Evolutionary conservation across 495 filamentous ascomycete species (phyloP).

Genomic region (Penicillium cataractarum): DNA sequence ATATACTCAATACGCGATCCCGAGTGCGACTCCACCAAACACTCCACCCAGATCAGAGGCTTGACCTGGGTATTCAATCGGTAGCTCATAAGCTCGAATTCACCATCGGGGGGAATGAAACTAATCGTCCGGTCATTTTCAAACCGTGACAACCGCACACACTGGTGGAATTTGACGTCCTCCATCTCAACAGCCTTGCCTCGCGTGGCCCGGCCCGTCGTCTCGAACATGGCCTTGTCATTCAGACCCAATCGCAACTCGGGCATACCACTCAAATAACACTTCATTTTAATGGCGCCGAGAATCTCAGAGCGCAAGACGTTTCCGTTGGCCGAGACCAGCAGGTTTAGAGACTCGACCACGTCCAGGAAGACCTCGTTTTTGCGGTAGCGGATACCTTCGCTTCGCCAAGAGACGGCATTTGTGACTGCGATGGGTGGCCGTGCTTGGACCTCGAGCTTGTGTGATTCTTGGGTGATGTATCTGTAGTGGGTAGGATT

Average conservation of each 20-base stretch:
- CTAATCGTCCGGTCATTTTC: constrained; percentile 99
- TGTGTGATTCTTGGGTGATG: constrained; percentile 99
- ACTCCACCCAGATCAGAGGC: constrained; percentile 98
- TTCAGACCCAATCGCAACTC: constrained; percentile 94
- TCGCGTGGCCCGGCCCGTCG: constrained; percentile 88
- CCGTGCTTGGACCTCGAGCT: constrained; percentile 96
- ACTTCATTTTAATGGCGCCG: constrained; percentile 99
- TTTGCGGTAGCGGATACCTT: constrained; percentile 98
- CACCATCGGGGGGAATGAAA: constrained; percentile 97
- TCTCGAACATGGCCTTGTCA: constrained; percentile 99
- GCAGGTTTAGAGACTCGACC: constrained; percentile 93
- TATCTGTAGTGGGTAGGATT: constrained; percentile 54
- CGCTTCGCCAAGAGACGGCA: constrained; percentile 95
- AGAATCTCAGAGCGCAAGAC: constrained; percentile 97
- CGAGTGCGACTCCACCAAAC: constrained; percentile 92
- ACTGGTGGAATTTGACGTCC: constrained; percentile 99
- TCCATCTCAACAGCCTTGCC: constrained; percentile 99
- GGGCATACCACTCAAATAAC: constrained; percentile 98
- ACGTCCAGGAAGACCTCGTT: constrained; percentile 99
- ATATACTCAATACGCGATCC: constrained; percentile 97
- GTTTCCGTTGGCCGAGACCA: constrained; percentile 93
- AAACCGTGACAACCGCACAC: constrained; percentile 91
- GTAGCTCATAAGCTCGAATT: constrained; percentile 99
- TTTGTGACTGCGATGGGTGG: constrained; percentile 99
- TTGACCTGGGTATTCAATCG: constrained; percentile 98